These are phyloP conservation scores for Lentinula sp. DNA, from an alignment of 768 basidiomycete species.

Conservation along the genomic window DNA sequence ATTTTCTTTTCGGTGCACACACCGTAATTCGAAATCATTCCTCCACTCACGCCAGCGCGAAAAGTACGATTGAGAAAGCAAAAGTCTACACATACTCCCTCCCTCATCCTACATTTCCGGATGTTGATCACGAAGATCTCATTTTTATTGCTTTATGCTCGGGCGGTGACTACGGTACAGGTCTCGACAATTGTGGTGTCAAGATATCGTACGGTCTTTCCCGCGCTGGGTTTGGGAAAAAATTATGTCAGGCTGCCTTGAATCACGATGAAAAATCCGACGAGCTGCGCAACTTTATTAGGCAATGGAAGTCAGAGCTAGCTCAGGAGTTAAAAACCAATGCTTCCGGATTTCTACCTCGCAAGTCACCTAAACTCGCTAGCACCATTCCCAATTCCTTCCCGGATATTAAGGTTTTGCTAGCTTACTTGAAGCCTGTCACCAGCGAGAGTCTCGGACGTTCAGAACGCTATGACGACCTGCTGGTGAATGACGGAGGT, in stretches of 20 bases:
- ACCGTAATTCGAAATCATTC: constrained; percentile 79
- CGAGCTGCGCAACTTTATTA: constrained; percentile 48
- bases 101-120: constrained; percentile 36
- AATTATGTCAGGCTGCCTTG: constrained; percentile 39
- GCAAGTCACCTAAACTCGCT: constrained; percentile 61
- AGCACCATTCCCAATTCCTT: constrained; percentile 60
- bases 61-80: constrained; percentile 71
- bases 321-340: constrained; percentile 65
- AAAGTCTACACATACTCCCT: constrained; percentile 46
- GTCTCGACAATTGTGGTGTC: constrained; percentile 61
- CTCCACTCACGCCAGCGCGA: constrained; percentile 60
- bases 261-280: constrained; percentile 38
- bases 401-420: constrained; percentile 66
- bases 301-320: constrained; percentile 57
- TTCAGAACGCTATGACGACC: constrained; percentile 25
- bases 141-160: constrained; percentile 80
- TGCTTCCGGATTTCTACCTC: constrained; percentile 52
- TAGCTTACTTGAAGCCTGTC: constrained; percentile 74
- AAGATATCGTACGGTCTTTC: constrained; percentile 75
- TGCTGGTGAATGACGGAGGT: constrained; percentile 6
- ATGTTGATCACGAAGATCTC: constrained; percentile 52
- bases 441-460: constrained; percentile 59
- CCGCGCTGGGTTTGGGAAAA: constrained; percentile 74
- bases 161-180: constrained; percentile 87
- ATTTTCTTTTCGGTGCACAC: constrained; percentile 81